These are phyloP conservation scores for Chrysoporthe puriensis DNA, from an alignment of 2,329 filamentous ascomycete genomes.

Conservation along the genomic window DNA sequence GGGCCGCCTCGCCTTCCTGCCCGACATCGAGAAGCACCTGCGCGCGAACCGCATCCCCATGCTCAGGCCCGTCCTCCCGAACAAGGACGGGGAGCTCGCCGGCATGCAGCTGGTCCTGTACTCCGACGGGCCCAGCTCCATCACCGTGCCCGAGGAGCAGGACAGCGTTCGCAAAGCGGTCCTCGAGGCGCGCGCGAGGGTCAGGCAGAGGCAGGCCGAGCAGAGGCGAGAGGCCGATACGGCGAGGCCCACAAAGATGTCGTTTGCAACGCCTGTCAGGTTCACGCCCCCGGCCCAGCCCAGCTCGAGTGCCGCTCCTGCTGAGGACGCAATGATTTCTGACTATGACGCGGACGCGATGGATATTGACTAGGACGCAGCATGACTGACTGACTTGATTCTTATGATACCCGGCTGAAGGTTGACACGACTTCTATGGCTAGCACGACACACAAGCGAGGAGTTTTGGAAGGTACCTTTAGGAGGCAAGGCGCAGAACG, in stretches of 20 bases:
- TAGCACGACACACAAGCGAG: conserved; percentile 12
- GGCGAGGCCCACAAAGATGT: conserved; percentile 3
- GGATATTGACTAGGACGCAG: conserved; percentile 59
- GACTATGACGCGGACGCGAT: conserved; percentile 64
- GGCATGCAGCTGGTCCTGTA: conserved; percentile 83
- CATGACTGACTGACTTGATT: conserved; percentile 8
- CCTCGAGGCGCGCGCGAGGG: conserved; percentile 73
- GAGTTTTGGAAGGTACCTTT: conserved; percentile 9
- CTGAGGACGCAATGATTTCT: background rate
- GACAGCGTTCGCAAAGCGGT: conserved; percentile 84
- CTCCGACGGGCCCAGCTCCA: conserved; percentile 68
- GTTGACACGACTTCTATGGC: conserved; percentile 21
- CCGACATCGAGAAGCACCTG: conserved; percentile 84
- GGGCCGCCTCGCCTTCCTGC: conserved; percentile 74
- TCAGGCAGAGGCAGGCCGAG: conserved; percentile 60
- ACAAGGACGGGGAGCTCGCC: conserved; percentile 57
- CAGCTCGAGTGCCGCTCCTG: background rate
- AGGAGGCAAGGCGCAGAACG: background rate
- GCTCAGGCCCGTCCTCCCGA: conserved; percentile 59
- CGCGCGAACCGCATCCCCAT: conserved; percentile 66
- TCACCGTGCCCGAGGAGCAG: conserved; percentile 74
- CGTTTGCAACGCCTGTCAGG: conserved; percentile 27
- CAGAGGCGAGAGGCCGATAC: conserved; percentile 37
- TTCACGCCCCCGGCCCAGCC: background rate
- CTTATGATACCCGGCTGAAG: conserved; percentile 31